Evolutionary conservation across 495 filamentous ascomycete species (phyloP), one percentile per base, ranked within the genome.

Genomic region (Aspergillus indologenus): DNA sequence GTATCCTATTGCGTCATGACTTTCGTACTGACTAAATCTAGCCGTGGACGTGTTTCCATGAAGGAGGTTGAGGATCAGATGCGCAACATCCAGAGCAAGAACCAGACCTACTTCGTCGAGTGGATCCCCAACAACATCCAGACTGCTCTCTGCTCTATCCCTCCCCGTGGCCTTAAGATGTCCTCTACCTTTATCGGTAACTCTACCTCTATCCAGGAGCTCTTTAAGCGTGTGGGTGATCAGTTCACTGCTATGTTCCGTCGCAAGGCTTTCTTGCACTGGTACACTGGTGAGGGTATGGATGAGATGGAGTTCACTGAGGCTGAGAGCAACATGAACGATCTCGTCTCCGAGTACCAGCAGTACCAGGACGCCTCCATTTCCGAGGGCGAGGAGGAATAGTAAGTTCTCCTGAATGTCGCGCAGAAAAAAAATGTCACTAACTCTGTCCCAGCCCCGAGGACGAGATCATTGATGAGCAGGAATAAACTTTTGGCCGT

Each of bases 241-340:
- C 94, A 99, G 81, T 99, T 99, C 86, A 91, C 88, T 79, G 95
- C 95, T 71, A 99, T 99, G 94, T 99, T 98, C 88, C 84, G 94
- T 79, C 91, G 94, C 76, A 99, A 98, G 88, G 94, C 94, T 87
- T 99, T 99, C 92, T 90, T 99, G 89, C 94, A 98, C 87, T 99
- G 94, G 94, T 99, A 99, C 80, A 99, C 94, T 86, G 92, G 92
- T 73, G 94, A 99, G 87, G 94, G 94, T 83, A 99, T 99, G 94
- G 94, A 99, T 82, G 94, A 99, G 89, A 98, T 98, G 94, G 94
- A 99, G 83, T 99, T 99, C 81, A 98, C 94, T 74, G 95, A 98
- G 85, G 94, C 94, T 68, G 94, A 99, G 89, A 93, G 89, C 83
- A 99, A 99, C 84, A 99, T 99, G 94, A 99, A 98, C 83, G 94